phyloP scores from a whole-genome alignment of 768 basidiomycete species.

The Mycena venus region DNA sequence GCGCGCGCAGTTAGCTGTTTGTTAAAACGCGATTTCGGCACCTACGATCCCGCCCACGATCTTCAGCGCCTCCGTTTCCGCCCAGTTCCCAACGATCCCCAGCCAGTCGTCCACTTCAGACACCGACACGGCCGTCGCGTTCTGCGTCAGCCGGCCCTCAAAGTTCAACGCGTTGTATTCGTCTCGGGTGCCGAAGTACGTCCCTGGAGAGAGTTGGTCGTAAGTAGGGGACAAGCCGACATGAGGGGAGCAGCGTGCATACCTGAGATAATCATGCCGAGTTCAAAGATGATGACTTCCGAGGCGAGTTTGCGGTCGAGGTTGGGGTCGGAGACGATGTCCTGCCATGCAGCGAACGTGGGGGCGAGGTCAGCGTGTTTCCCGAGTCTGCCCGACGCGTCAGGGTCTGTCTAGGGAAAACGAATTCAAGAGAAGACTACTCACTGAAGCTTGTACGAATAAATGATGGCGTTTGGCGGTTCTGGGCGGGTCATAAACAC shows the following conservation, averaged over 20 bases:
- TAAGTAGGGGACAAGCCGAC: background rate
- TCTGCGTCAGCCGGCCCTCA: constrained; percentile 11
- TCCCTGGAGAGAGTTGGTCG: background rate
- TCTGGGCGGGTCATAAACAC: constrained; percentile 40
- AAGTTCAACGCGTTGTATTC: constrained; percentile 34
- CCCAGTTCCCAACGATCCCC: constrained; percentile 31
- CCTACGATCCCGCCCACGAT: constrained; percentile 28
- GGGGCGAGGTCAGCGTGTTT: constrained; percentile 15
- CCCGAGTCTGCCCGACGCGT: constrained; percentile 7
- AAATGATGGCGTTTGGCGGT: constrained; percentile 32
- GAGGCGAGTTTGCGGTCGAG: constrained; percentile 34
- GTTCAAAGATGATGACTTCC: constrained; percentile 23
- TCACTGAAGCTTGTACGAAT: constrained; percentile 23
- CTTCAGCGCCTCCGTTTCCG: constrained; percentile 28
- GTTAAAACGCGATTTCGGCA: background rate
- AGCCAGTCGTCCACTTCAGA: constrained; percentile 30
- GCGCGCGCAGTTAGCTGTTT: too few relatives aligned
- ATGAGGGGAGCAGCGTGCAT: background rate
- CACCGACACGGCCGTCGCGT: constrained; percentile 11
- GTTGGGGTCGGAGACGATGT: constrained; percentile 27
- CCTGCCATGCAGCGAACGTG: constrained; percentile 29
- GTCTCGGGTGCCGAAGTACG: constrained; percentile 30
- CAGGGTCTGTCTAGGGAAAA: background rate
- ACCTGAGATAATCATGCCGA: constrained; percentile 37
- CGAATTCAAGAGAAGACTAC: background rate